Base-by-base conservation (phyloP, 805 yeast genomes). In the Yarrowia divulgata region DNA sequence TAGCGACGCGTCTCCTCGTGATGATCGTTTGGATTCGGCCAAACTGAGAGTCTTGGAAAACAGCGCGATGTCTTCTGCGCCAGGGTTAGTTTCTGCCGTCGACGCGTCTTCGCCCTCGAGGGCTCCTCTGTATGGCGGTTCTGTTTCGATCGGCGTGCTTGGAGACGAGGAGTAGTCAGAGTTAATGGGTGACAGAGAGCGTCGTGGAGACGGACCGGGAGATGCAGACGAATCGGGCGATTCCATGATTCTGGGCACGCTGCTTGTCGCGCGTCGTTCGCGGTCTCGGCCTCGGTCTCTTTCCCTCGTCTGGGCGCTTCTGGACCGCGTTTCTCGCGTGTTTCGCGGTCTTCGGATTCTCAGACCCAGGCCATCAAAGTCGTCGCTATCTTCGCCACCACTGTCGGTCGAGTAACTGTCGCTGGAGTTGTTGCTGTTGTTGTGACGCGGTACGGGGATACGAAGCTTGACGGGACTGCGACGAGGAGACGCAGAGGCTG, bases 41-140 rank as follows among this genome's bases (percentile, higher is more conserved):
- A 34, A 49, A 8, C 58, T 12, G 29, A 72, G 64, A 13, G 74
- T 68, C n/a, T 68, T 76, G 18, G 83, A 80, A 74, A 90, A 90
- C 19, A 79, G 71, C 14, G 76, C 76, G 16, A 87, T 78, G 74
- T 88, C 93, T 2, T 78, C 74, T 5, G 74, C 73, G 0, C 83
- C 83, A 0, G 97, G 97, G 49, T 84, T 83, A 0, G 95, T 89
- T 71, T 82, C 79, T 64, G 80, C 80, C 1, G 91, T 89, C 37
- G 82, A 84, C 43, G 88, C 87, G 54, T 89, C 87, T 23, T 85
- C 83, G 72, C 85, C 85, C 19, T 82, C 77, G 19, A 90, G 78
- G 0, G 90, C 83, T 0, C 95, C 95, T 63, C 89, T 79, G 72
- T 85, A 90, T 0, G 96, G 95, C 37, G 87, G 74, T 68, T 88